Evolutionary conservation across 2,329 filamentous ascomycete species (phyloP), one percentile per base, ranked within the genome.

Genomic region (Bipolaris victoriae): DNA sequence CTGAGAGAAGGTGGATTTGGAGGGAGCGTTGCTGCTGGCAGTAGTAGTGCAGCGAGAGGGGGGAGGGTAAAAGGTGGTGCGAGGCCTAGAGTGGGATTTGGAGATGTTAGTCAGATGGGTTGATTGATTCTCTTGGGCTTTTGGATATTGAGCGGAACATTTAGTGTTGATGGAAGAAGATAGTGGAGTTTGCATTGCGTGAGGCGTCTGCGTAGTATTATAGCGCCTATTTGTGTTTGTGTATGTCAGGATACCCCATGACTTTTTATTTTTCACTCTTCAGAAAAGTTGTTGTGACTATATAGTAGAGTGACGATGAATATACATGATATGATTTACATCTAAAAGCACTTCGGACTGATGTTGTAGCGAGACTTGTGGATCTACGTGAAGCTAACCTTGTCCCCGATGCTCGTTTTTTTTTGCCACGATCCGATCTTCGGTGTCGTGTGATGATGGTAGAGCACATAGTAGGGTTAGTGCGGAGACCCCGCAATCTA

Each of bases 1-100:
- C 49, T 77, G 52, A 64, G 65, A 49, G 66, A 71, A 10, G 65
- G 71, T 10, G 74, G 74, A 7, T 71, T 74, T 60, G 63, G 58
- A 5, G 58, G 51, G 7, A 54, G 57, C 47, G 55, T 63, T 46
- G 61, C 55, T 49, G 53, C n/a, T 40, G 31, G 31, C 47, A 45
- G 33, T 1, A 45, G 33, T 1, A 50, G 20, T 36, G 35, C 35
- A 24, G 26, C 16, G 26, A 33, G 33, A 4, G 18, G 33, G 44
- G 51, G 37, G 15, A 40, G 51, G 43, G 36, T 1, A 31, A 33
- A 40, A 43, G 11, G 33, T 4, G 46, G 16, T 35, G n/a, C 5
- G 3, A 43, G 48, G 26, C 31, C 37, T 3, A 31, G 40, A 31
- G 39, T 29, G 49, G 55, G 40, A 22, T 58, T 58, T 37, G 51